Base-by-base conservation (phyloP, 768 basidiomycete species). In the Tulasnella sp. region DNA sequence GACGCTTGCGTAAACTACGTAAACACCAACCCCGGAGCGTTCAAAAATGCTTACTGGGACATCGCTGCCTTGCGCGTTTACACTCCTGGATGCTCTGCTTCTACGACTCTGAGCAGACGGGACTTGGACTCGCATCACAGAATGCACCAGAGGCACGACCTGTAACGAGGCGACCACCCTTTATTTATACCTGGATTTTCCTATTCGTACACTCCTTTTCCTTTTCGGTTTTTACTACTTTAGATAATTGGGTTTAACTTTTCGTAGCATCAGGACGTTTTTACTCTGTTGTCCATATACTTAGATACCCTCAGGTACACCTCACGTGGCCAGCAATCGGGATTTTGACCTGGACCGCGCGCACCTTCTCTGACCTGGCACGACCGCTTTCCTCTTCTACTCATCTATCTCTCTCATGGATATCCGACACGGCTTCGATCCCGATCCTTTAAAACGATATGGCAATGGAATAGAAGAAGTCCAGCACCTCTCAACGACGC, bases 1-100 rank as follows among this genome's bases (percentile, higher is more conserved):
- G 34, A 34, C 18, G 14, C n/a, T 24, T 77, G 34, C 46, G 83
- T 81, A 75, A 62, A 62, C 71, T 81, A 81, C 56, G 83, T 83
- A n/a, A 79, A 83, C 74, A 81, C 82, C 77, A 83, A 81, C 73
- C 83, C 83, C 21, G 27, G 21, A 9, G 79, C 71, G 24, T 83
- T 83, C 79, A 44, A 24, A 19, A 81, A 83, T 78, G 81, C 82
- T 7, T 82, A 82, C 48, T 83, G 83, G 83, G 81, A 82, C 52
- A 74, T 83, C 38, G 78, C 80, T 56, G 27, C 75, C 36, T 40
- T 83, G n/a, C 42, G 77, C 7, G 82, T 83, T 36, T 81, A 82
- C 12, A 46, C 36, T 34, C 72, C 72, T 39, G 72, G 72, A 39
- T 74, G 72, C 72, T 74, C 72, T 27, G 38, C 72, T 40, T 74